Conservation (phyloP, 2,329 filamentous ascomycete species). For the Neofusicoccum kwambonambiense region DNA sequence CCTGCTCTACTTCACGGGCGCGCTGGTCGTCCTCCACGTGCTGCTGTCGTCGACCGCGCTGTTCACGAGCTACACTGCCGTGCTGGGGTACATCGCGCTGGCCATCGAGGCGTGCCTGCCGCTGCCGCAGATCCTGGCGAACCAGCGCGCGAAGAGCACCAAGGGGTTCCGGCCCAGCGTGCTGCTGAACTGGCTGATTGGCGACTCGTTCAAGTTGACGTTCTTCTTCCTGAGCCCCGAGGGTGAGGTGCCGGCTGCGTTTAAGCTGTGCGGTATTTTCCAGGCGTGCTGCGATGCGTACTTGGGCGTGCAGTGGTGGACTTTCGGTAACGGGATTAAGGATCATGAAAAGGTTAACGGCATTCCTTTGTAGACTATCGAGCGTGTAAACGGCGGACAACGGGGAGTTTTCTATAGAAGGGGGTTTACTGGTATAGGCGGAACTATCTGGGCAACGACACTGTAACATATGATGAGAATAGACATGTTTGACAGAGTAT, state of each 20-base stretch:
- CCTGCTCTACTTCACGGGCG: slow-evolving; percentile 64
- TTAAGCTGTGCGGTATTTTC: slow-evolving; percentile 80
- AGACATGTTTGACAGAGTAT: background rate
- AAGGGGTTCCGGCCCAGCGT: slow-evolving; percentile 76
- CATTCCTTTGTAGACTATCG: background rate
- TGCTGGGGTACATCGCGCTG: slow-evolving; percentile 74
- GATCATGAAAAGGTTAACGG: background rate
- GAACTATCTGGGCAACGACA: background rate
- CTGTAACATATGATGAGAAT: background rate
- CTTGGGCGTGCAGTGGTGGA: slow-evolving; percentile 69
- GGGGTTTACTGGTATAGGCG: background rate
- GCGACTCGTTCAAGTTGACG: slow-evolving; percentile 79
- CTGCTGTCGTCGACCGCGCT: slow-evolving; percentile 59
- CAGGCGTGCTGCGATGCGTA: slow-evolving; percentile 75
- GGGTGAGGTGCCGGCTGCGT: slow-evolving; percentile 70
- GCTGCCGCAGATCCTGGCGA: slow-evolving; percentile 73
- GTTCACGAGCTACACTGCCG: slow-evolving; percentile 64
- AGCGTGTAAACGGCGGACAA: background rate
- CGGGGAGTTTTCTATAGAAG: background rate
- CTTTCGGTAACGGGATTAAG: slow-evolving; percentile 32
- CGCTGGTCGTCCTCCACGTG: slow-evolving; percentile 64
- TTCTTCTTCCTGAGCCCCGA: slow-evolving; percentile 73
- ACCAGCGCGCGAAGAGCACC: slow-evolving; percentile 66
- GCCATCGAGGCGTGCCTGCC: slow-evolving; percentile 79
- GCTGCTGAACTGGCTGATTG: slow-evolving; percentile 73